Percentiles rank a stretch among this genome's conserved stretches.
phyloP scores from a whole-genome alignment of 352 stramenopile species.

The Aphanomyces stellatus region DNA sequence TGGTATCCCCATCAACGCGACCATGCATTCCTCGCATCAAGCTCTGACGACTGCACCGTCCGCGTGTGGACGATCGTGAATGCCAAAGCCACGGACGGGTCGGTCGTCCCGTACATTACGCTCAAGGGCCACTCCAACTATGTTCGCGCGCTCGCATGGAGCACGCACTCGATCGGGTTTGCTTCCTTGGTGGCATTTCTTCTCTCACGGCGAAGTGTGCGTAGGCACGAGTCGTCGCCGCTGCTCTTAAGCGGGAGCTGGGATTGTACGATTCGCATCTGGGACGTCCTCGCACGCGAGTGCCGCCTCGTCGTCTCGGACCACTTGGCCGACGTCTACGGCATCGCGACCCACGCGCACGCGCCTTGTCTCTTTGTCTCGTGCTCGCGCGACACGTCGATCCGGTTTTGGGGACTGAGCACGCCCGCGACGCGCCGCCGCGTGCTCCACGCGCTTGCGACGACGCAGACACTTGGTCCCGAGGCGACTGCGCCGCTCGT shows the following conservation, averaged over 20 bases:
- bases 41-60: constrained; percentile 18
- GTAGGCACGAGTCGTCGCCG: not conserved
- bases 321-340: constrained; percentile 24
- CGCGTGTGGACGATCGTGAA: constrained; percentile 12
- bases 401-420: constrained; percentile 22
- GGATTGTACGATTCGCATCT: constrained; percentile 24
- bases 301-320: constrained; percentile 20
- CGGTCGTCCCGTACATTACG: constrained; percentile 9
- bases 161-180: not conserved
- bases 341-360: constrained; percentile 15
- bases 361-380: constrained; percentile 22
- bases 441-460: constrained; percentile 1
- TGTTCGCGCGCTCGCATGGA: constrained; percentile 24
- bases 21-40: constrained; percentile 6
- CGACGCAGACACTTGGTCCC: no score
- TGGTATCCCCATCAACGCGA: not conserved
- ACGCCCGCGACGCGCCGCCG: not conserved
- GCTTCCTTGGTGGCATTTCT: no score
- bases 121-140: constrained; percentile 22
- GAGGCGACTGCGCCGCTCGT: not conserved
- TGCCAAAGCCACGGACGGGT: not conserved
- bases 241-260: constrained; percentile 20
- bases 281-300: constrained; percentile 14
- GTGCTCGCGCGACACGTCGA: constrained; percentile 22
- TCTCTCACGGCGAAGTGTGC: no score